Conservation (phyloP, 2,329 filamentous ascomycete species). For the Annulohypoxylon truncatum region DNA sequence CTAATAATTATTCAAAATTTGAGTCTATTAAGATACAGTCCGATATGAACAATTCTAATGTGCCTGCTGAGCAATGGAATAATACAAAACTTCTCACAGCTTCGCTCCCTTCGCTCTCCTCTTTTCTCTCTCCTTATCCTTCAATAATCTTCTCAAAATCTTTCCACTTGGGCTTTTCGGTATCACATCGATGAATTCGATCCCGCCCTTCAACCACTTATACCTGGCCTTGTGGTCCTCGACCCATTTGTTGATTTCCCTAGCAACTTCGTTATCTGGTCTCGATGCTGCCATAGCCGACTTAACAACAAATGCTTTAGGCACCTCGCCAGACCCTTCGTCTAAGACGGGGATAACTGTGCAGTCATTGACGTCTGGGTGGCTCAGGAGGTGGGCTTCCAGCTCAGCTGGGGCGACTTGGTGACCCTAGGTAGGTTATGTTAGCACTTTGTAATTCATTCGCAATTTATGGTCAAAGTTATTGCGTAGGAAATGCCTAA, state of each 20-base stretch:
- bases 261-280: slow-evolving; percentile 54
- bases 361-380: slow-evolving; percentile 80
- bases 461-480: background rate
- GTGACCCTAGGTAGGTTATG: slow-evolving; percentile 62
- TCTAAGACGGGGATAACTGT: slow-evolving; percentile 80
- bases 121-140: slow-evolving; percentile 74
- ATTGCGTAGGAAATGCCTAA: slow-evolving; percentile 39
- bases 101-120: slow-evolving; percentile 70
- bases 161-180: slow-evolving; percentile 75
- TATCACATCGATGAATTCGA: slow-evolving; percentile 67
- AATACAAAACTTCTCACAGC: slow-evolving; percentile 57
- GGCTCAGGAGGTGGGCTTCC: slow-evolving; percentile 81
- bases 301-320: slow-evolving; percentile 75
- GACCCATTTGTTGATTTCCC: slow-evolving; percentile 64
- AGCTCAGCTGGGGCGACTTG: slow-evolving; percentile 89
- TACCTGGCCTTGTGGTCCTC: slow-evolving; percentile 67
- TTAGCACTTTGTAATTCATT: background rate
- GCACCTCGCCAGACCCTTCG: slow-evolving; percentile 71
- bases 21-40: background rate
- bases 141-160: slow-evolving; percentile 70
- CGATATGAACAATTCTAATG: background rate
- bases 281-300: slow-evolving; percentile 51
- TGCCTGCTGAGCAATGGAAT: background rate
- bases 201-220: slow-evolving; percentile 66
- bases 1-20: background rate